Conservation (phyloP, 805 yeast genomes). For the Ogataea degrootiae region DNA sequence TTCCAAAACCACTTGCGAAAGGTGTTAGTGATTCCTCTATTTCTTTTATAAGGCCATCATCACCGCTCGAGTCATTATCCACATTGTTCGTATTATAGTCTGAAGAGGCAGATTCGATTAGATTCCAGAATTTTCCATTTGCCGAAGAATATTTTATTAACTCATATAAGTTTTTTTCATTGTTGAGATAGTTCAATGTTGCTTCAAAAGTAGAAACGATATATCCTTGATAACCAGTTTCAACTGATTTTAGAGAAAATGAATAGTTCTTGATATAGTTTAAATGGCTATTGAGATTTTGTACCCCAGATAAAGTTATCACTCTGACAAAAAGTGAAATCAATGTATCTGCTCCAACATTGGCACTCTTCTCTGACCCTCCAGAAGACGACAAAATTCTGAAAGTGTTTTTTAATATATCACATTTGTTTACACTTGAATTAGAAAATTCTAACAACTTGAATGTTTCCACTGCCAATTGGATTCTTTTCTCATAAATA, state of each 20-base stretch:
- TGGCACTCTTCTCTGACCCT: constrained; percentile 9
- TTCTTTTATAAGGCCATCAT: constrained; percentile 7
- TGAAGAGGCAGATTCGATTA: constrained; percentile 33
- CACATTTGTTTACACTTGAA: constrained; percentile 44
- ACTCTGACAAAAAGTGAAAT: constrained; percentile 71
- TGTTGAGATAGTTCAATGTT: constrained; percentile 59
- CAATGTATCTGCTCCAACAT: constrained; percentile 77
- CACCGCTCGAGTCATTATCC: constrained; percentile 17
- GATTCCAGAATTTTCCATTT: constrained; percentile 52
- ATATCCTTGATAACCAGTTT: constrained; percentile 65
- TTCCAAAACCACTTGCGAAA: constrained; percentile 4
- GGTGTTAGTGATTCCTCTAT: constrained; percentile 12
- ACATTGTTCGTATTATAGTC: constrained; percentile 17
- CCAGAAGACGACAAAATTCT: constrained; percentile 37
- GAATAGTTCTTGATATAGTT: constrained; percentile 62
- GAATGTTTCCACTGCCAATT: constrained; percentile 49
- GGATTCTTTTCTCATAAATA: constrained; percentile 39
- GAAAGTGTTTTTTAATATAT: constrained; percentile 48
- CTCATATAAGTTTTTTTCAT: constrained; percentile 31
- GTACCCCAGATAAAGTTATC: constrained; percentile 56
- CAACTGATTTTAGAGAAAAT: constrained; percentile 34
- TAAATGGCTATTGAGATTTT: constrained; percentile 57
- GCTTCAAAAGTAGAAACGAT: constrained; percentile 82
- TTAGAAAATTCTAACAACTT: constrained; percentile 41
- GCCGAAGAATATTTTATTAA: constrained; percentile 38